These are phyloP conservation scores for Eucalyptus tenuipes DNA, from an alignment of 345 rosid species.

Conservation along the genomic window DNA sequence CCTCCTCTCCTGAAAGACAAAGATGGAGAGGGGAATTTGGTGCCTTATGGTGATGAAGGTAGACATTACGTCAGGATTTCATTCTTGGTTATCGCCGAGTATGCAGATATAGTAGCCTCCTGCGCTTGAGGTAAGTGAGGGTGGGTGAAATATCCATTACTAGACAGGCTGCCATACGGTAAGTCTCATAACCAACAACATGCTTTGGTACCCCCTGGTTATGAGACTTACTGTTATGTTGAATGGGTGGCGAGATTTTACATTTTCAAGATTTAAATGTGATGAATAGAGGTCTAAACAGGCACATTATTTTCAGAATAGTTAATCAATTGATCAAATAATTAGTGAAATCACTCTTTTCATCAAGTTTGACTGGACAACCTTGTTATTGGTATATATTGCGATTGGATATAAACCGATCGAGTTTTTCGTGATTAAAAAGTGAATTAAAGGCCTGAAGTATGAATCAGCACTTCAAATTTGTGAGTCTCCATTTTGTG, in stretches of 20 bases:
- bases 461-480: not conserved
- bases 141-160: fast-evolving
- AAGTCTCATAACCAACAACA: no score
- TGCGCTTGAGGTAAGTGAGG: no score
- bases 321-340: not conserved
- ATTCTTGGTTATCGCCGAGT: fast-evolving
- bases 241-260: not conserved
- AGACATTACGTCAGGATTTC: no score
- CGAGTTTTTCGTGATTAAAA: not conserved
- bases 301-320: fast-evolving
- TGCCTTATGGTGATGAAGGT: no score
- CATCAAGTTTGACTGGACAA: not conserved
- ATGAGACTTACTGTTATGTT: no score
- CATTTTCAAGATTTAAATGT: not conserved
- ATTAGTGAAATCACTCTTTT: not conserved
- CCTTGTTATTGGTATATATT: not conserved
- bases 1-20: no score
- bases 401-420: not conserved
- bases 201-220: no score
- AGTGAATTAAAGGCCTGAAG: not conserved
- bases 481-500: not conserved
- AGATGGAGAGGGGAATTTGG: no score
- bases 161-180: no score
- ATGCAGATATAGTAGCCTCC: fast-evolving
- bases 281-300: not conserved